phyloP scores from a whole-genome alignment of 352 stramenopile species.

The Blastocystis sp. region DNA sequence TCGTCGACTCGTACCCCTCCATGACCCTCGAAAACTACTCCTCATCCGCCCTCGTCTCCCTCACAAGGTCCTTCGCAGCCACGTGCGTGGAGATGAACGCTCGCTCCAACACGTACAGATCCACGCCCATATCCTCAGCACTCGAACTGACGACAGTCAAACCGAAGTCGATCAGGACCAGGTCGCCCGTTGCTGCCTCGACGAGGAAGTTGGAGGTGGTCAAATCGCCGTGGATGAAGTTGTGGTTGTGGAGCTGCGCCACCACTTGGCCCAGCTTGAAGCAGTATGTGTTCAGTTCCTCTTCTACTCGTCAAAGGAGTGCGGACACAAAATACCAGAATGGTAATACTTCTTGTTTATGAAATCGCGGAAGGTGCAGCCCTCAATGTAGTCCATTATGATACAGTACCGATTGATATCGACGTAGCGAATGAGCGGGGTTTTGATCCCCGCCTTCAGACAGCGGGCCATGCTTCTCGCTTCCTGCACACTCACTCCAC shows the following conservation, averaged over 20 bases:
- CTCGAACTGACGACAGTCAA: conserved; percentile 66
- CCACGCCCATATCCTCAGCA: conserved; percentile 84
- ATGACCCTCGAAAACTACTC: conserved; percentile 81
- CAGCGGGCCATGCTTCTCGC: conserved; percentile 72
- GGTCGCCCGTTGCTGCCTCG: conserved; percentile 13
- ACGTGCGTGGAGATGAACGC: conserved; percentile 85
- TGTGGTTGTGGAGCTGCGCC: conserved; percentile 74
- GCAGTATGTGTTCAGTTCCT: conserved; percentile 64
- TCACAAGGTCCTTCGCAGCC: conserved; percentile 72
- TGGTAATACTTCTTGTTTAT: conserved; percentile 67
- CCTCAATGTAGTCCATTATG: conserved; percentile 74
- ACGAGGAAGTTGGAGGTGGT: conserved; percentile 76
- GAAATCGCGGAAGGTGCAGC: conserved; percentile 71
- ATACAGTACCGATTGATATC: conserved; percentile 73
- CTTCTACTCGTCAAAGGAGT: conserved; percentile 10
- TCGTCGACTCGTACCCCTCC: conserved; percentile 81
- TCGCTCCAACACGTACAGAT: conserved; percentile 87
- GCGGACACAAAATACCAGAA: conserved; percentile 10
- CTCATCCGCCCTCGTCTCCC: conserved; percentile 70
- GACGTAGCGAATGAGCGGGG: conserved; percentile 72
- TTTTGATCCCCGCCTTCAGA: conserved; percentile 72
- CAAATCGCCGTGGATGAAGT: conserved; percentile 75
- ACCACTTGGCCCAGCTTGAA: conserved; percentile 72
- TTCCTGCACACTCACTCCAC: conserved; percentile 70
- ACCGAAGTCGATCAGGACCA: conserved; percentile 73